A percentile compares a stretch with the other conserved stretches of the same genome.
Evolutionary conservation across 2,329 filamentous ascomycete species (phyloP).

Genomic region (Claviceps pazoutovae): DNA sequence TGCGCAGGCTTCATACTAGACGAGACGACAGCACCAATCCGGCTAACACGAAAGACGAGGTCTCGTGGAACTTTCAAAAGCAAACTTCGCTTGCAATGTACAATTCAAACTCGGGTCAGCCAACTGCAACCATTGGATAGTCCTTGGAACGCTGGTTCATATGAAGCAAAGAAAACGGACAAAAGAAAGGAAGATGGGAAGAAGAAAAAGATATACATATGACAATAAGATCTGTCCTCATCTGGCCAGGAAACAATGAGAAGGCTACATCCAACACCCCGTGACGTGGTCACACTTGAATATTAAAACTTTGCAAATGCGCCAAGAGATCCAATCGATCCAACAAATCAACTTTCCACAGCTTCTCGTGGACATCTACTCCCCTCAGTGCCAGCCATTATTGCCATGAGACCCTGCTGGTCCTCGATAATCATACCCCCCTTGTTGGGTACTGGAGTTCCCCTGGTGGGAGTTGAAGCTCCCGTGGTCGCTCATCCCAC

Average conservation of each 20-base stretch:
- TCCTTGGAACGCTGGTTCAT: too few relatives aligned
- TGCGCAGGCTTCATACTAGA: too few relatives aligned
- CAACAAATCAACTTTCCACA: background rate
- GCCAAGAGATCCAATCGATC: background rate
- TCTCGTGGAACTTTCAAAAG: too few relatives aligned
- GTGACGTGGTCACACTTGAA: too few relatives aligned
- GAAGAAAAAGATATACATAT: background rate
- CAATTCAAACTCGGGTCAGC: too few relatives aligned
- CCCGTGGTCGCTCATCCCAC: conserved; percentile 2
- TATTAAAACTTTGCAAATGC: background rate
- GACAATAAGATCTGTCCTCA: background rate
- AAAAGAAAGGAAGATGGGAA: background rate
- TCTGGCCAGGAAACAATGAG: too few relatives aligned
- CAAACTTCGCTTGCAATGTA: too few relatives aligned
- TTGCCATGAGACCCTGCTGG: background rate
- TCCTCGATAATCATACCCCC: conserved; percentile 3
- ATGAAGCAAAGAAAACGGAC: too few relatives aligned
- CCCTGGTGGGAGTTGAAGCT: conserved; percentile 4
- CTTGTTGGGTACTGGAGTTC: conserved; percentile 2
- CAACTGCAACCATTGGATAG: too few relatives aligned
- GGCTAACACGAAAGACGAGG: too few relatives aligned
- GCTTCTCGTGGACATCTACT: background rate
- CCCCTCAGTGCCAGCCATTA: background rate
- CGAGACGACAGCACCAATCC: too few relatives aligned
- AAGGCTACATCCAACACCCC: too few relatives aligned